These are phyloP conservation scores for Ophiocordyceps sinensis DNA, from an alignment of 2,329 filamentous ascomycete species.

Conservation along the genomic window DNA sequence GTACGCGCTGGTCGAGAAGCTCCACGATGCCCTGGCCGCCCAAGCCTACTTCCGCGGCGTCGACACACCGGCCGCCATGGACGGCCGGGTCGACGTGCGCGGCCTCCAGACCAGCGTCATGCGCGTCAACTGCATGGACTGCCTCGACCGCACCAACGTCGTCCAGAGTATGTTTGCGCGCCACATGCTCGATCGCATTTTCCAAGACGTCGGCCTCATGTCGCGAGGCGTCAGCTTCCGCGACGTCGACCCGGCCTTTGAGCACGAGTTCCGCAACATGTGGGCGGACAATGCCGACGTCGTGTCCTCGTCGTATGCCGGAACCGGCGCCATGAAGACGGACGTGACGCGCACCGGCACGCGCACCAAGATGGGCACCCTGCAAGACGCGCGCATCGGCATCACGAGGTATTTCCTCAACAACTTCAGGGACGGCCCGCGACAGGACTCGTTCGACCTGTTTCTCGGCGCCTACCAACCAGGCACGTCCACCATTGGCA, in stretches of 20 bases:
- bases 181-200: constrained; percentile 76
- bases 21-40: constrained; percentile 59
- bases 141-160: constrained; percentile 92
- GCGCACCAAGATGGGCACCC: constrained; percentile 68
- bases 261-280: constrained; percentile 85
- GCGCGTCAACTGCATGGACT: constrained; percentile 98
- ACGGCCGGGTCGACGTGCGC: constrained; percentile 65
- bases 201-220: constrained; percentile 72
- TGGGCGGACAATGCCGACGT: constrained; percentile 99
- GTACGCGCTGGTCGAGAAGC: constrained; percentile 68
- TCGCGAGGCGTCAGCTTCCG: constrained; percentile 61
- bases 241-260: constrained; percentile 65
- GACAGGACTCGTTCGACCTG: constrained; percentile 90
- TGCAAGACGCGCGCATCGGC: constrained; percentile 80
- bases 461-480: constrained; percentile 82
- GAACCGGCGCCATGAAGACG: constrained; percentile 94
- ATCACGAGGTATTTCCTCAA: constrained; percentile 82
- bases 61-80: constrained; percentile 59
- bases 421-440: constrained; percentile 86
- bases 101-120: constrained; percentile 79
- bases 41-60: constrained; percentile 90
- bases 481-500: constrained; percentile 54
- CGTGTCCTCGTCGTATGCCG: constrained; percentile 83
- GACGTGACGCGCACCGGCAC: constrained; percentile 92
- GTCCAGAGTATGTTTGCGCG: constrained; percentile 95